Percentiles rank a stretch among this genome's conserved stretches.
Evolutionary conservation across 257 asterid genomes (phyloP).

Genomic region (Lycium ferocissimum): DNA sequence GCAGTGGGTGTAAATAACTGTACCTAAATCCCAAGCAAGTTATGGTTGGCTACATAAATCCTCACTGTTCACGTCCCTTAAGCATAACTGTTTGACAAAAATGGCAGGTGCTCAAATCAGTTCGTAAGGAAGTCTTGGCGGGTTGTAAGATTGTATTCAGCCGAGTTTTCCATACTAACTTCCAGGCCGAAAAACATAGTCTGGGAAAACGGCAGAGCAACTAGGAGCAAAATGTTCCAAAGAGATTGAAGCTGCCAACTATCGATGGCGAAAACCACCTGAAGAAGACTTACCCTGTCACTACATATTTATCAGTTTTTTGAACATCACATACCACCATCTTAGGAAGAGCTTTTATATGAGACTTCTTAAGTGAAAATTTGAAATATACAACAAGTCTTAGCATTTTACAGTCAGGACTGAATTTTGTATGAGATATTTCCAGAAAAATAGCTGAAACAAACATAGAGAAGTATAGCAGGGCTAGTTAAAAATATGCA

Average conservation of each 20-base stretch:
- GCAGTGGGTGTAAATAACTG: background rate
- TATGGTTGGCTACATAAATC: too few relatives aligned
- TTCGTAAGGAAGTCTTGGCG: conserved; percentile 60
- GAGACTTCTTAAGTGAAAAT: too few relatives aligned
- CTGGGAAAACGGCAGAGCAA: conserved; percentile 47
- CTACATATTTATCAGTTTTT: conserved; percentile 34
- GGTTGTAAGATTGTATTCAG: conserved; percentile 68
- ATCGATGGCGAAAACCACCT: background rate
- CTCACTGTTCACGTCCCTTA: too few relatives aligned
- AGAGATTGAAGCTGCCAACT: background rate
- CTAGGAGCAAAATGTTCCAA: too few relatives aligned
- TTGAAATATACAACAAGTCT: too few relatives aligned
- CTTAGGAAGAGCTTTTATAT: too few relatives aligned
- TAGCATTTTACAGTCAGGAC: too few relatives aligned
- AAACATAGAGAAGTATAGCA: background rate
- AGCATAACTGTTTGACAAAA: too few relatives aligned
- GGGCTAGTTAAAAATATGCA: background rate
- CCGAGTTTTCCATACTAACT: conserved; percentile 50
- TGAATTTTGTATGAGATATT: background rate
- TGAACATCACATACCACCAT: too few relatives aligned
- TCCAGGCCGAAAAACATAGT: conserved; percentile 56
- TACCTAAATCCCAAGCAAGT: background rate
- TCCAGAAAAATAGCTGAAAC: background rate
- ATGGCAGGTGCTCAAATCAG: conserved; percentile 56
- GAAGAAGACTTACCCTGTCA: background rate